Evolutionary conservation across 73 alveolate genomes (phyloP), one percentile per base, ranked within the genome.

Genomic region (Blepharisma japonicum): DNA sequence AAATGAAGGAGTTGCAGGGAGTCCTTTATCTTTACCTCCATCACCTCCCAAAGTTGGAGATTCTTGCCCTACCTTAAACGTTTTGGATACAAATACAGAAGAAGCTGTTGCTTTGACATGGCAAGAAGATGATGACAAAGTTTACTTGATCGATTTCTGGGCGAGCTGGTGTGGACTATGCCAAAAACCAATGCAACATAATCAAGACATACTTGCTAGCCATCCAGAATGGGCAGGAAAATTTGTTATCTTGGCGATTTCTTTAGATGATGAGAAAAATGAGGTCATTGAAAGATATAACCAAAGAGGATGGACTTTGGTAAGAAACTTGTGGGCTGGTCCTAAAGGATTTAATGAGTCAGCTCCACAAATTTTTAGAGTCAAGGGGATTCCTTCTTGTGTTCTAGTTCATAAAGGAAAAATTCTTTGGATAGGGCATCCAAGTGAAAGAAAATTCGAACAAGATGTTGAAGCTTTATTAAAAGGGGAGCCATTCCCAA

Each of bases 121-220:
- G 39, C 45, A 8, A 7, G 72, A 56, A 56, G 53, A 81, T 71
- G 77, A 56, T 9, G 87, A 84, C 6, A 49, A 80, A 55, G 92
- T 80, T 49, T 38, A 50, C 53, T 77, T 84, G 42, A 71, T 84
- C 45, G 92, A 84, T 47, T 84, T 84, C 88, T 84, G 92, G 92
- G 92, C 92, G 6, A 84, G 88, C 7, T 84, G 92, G 92, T 84
- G 92, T 56, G 85, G 85, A 6, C 92, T 88, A 7, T 84, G 92
- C 83, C 82, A 84, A 54, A 77, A 45, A 11, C 92, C 92, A 6
- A 84, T 84, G 92, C 84, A 80, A 11, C 92, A 84, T 82, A 84
- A 84, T 71, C 71, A 84, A 55, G 86, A 84, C 32, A 84, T 84
- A 88, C 88, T 81, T 6, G 86, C 45, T 25, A 45, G 68, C 27